A percentile compares a stretch with the other conserved stretches of the same genome.
These are phyloP conservation scores for Kurtzmaniella cleridarum DNA, from an alignment of 805 yeast genomes.

Conservation along the genomic window DNA sequence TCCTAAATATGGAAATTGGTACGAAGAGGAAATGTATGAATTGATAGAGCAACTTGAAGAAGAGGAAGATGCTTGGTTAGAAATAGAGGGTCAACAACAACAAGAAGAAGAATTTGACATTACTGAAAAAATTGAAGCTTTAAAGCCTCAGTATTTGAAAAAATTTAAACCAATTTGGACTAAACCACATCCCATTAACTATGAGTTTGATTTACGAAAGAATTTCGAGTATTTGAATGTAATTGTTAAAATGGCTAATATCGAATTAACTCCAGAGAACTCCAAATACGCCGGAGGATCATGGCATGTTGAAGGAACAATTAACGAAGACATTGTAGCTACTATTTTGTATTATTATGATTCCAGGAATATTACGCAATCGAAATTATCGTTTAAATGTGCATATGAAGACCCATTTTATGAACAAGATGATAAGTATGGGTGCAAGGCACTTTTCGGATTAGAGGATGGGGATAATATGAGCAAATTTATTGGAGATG, in stretches of 20 bases:
- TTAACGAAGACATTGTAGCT: constrained; percentile 38
- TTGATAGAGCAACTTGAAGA: no score
- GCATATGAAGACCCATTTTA: constrained; percentile 27
- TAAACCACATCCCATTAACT: constrained; percentile 1
- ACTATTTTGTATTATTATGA: constrained; percentile 38
- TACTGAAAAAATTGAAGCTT: constrained; percentile 2
- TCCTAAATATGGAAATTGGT: constrained; percentile 11
- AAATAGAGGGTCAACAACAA: neutral
- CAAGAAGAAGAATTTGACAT: constrained; percentile 4
- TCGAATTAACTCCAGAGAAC: constrained; percentile 36
- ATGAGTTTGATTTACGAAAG: neutral
- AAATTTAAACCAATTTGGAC: constrained; percentile 4
- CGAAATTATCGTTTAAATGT: constrained; percentile 24
- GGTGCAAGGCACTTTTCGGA: constrained; percentile 21
- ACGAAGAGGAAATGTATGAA: constrained; percentile 10
- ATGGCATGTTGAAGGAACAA: constrained; percentile 41
- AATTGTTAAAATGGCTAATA: constrained; percentile 35
- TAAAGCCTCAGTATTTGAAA: constrained; percentile 1
- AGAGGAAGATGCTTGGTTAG: constrained; percentile 1
- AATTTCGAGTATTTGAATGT: constrained; percentile 20
- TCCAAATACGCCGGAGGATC: constrained; percentile 35
- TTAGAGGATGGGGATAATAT: constrained; percentile 22
- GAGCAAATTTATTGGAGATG: constrained; percentile 19
- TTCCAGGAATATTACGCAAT: constrained; percentile 29
- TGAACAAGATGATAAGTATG: constrained; percentile 27